phyloP scores from a whole-genome alignment of 2,329 filamentous ascomycete species.

The Aphanocladium album region DNA sequence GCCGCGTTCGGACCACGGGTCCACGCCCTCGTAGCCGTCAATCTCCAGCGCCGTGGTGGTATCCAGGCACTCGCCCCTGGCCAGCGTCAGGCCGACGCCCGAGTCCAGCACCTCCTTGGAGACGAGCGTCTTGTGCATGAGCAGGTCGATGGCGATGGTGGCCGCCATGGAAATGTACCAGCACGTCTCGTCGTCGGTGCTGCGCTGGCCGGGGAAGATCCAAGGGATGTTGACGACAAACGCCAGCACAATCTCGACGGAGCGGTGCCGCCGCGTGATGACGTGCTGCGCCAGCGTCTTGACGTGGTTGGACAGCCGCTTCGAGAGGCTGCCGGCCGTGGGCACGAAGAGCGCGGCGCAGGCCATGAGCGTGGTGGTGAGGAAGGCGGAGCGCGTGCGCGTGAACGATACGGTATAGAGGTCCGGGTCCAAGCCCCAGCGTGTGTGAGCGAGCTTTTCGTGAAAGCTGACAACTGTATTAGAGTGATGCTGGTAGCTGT shows the following conservation, averaged over 20 bases:
- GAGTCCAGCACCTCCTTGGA: conserved; percentile 45
- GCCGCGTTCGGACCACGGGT: conserved; percentile 55
- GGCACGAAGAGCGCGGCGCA: conserved; percentile 64
- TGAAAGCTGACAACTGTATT: conserved; percentile 50
- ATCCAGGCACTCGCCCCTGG: conserved; percentile 64
- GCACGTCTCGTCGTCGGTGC: conserved; percentile 68
- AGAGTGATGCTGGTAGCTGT: not conserved
- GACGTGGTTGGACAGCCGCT: conserved; percentile 59
- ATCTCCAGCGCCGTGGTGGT: conserved; percentile 59
- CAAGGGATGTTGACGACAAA: conserved; percentile 74
- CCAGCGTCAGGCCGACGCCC: conserved; percentile 42
- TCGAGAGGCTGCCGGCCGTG: conserved; percentile 58
- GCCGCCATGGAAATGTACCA: conserved; percentile 65
- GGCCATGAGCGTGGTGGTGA: conserved; percentile 67
- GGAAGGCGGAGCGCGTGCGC: conserved; percentile 61
- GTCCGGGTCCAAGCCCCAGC: conserved; percentile 67
- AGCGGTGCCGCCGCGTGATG: conserved; percentile 57
- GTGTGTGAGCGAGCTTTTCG: conserved; percentile 63
- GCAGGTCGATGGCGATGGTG: conserved; percentile 64
- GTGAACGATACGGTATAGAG: conserved; percentile 63
- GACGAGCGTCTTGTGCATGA: conserved; percentile 63
- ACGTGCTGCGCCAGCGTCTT: conserved; percentile 58
- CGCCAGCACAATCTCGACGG: conserved; percentile 67
- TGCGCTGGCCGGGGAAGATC: conserved; percentile 64
- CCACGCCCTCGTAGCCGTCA: conserved; percentile 62